Conservation (phyloP, 2,329 filamentous ascomycete species). For the Aspergillus eucalypticola region DNA sequence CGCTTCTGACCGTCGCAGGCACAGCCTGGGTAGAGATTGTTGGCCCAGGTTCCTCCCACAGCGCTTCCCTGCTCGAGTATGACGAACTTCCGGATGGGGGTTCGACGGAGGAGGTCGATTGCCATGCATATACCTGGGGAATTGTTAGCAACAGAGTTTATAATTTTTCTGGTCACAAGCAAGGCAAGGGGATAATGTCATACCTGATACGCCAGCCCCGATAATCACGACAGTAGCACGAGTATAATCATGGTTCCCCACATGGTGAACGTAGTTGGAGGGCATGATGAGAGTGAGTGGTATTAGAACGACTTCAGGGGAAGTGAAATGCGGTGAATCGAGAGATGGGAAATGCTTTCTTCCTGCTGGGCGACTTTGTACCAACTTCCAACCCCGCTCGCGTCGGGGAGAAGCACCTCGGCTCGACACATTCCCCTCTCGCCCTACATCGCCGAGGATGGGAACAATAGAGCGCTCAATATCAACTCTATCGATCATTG, state of each 20-base stretch:
- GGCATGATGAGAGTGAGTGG: background rate
- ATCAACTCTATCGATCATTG: too few species aligned
- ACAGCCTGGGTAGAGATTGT: conserved; percentile 60
- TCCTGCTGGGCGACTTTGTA: too few species aligned
- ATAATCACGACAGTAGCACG: conserved; percentile 59
- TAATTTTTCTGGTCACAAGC: background rate
- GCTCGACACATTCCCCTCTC: too few species aligned
- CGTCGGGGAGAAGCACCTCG: too few species aligned
- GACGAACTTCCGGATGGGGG: conserved; percentile 52
- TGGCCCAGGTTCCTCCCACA: conserved; percentile 56
- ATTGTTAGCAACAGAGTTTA: background rate
- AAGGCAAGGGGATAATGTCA: background rate
- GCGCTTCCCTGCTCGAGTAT: conserved; percentile 58
- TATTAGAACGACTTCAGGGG: too few species aligned
- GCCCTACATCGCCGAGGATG: too few species aligned
- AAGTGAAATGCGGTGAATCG: too few species aligned
- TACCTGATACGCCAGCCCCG: conserved; percentile 55
- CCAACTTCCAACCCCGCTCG: too few species aligned
- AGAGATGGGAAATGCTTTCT: too few species aligned
- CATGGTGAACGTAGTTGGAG: background rate
- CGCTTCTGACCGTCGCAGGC: conserved; percentile 51
- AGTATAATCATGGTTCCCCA: conserved; percentile 53
- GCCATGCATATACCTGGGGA: conserved; percentile 55
- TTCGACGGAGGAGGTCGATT: conserved; percentile 56
- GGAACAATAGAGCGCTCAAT: too few species aligned